Conservation (phyloP, 83 land plant genomes). For the Picea engelmannii region DNA sequence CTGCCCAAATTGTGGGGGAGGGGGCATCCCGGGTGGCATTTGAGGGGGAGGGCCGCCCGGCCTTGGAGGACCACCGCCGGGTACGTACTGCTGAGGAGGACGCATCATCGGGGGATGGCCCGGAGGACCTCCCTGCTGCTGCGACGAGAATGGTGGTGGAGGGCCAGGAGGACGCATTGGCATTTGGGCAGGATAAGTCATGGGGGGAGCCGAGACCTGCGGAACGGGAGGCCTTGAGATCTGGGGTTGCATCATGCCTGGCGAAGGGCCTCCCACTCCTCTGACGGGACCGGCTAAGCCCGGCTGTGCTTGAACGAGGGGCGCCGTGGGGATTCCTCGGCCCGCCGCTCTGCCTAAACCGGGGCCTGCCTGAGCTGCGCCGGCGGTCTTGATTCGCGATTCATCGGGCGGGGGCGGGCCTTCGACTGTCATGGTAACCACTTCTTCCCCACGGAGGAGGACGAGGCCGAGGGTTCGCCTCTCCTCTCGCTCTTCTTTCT, state of each 20-base stretch:
- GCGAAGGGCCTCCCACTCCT: conserved; percentile 94
- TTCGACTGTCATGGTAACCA: too few relatives aligned
- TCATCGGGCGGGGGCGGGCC: conserved; percentile 96
- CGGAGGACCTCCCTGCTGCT: conserved; percentile 36
- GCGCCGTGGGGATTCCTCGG: conserved; percentile 82
- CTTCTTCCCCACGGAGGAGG: too few relatives aligned
- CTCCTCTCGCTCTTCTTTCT: too few relatives aligned
- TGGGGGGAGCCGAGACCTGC: conserved; percentile 68
- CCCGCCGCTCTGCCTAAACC: conserved; percentile 97
- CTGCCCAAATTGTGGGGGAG: conserved; percentile 69
- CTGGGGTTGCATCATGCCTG: conserved; percentile 99
- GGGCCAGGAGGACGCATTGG: conserved; percentile 33
- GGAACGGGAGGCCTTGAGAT: conserved; percentile 78
- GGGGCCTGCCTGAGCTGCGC: conserved; percentile 79
- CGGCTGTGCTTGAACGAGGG: conserved; percentile 82
- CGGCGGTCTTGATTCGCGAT: conserved; percentile 60
- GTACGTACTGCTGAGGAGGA: conserved; percentile 50
- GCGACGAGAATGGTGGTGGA: conserved; percentile 22
- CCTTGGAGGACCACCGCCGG: conserved; percentile 43
- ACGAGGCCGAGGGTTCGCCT: too few relatives aligned
- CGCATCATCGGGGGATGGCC: conserved; percentile 48
- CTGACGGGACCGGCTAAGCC: conserved; percentile 94
- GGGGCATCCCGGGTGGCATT: conserved; percentile 45
- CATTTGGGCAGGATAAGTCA: conserved; percentile 48
- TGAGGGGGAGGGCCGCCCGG: conserved; percentile 28